These are phyloP conservation scores for Penicillium sp. DNA, from an alignment of 2,329 filamentous ascomycete genomes.

Conservation along the genomic window DNA sequence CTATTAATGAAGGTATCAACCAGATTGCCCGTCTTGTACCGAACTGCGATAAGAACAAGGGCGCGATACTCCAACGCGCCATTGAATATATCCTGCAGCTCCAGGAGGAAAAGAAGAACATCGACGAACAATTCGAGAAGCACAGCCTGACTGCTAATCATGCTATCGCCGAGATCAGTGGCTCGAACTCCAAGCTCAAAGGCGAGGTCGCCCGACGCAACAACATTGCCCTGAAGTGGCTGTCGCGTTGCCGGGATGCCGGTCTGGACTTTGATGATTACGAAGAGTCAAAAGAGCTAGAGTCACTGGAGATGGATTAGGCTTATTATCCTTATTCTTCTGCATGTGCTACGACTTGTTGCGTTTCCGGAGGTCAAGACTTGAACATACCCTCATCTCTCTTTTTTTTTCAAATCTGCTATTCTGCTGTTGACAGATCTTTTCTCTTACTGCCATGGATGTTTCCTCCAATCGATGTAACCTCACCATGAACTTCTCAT, in stretches of 20 bases:
- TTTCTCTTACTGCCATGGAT: slow-evolving; percentile 1
- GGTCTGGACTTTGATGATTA: slow-evolving; percentile 53
- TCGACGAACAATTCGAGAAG: slow-evolving; percentile 44
- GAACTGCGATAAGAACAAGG: slow-evolving; percentile 98
- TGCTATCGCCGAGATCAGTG: slow-evolving; percentile 77
- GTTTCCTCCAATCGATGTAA: slow-evolving; percentile 7
- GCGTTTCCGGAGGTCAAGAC: slow-evolving; percentile 24
- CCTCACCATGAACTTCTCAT: slow-evolving; percentile 1
- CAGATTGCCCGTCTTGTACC: slow-evolving; percentile 97
- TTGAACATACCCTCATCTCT: slow-evolving; percentile 30
- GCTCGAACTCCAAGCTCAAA: slow-evolving; percentile 93
- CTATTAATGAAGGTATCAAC: slow-evolving; percentile 98
- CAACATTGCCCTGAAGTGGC: slow-evolving; percentile 59
- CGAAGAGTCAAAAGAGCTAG: slow-evolving; percentile 45
- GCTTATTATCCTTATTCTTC: slow-evolving; percentile 13
- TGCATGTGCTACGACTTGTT: slow-evolving; percentile 32
- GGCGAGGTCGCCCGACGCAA: slow-evolving; percentile 83
- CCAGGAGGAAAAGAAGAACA: slow-evolving; percentile 47
- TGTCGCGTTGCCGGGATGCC: slow-evolving; percentile 48
- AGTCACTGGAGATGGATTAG: slow-evolving; percentile 39
- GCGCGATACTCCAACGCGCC: slow-evolving; percentile 88
- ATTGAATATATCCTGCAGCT: slow-evolving; percentile 93
- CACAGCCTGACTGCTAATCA: slow-evolving; percentile 47
- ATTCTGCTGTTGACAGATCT: slow-evolving; percentile 7
- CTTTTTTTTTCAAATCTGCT: slow-evolving; percentile 18